A percentile compares a stretch with the other conserved stretches of the same genome.
Evolutionary conservation across 2,329 filamentous ascomycete genomes (phyloP).

Genomic region (Colletotrichum musae): DNA sequence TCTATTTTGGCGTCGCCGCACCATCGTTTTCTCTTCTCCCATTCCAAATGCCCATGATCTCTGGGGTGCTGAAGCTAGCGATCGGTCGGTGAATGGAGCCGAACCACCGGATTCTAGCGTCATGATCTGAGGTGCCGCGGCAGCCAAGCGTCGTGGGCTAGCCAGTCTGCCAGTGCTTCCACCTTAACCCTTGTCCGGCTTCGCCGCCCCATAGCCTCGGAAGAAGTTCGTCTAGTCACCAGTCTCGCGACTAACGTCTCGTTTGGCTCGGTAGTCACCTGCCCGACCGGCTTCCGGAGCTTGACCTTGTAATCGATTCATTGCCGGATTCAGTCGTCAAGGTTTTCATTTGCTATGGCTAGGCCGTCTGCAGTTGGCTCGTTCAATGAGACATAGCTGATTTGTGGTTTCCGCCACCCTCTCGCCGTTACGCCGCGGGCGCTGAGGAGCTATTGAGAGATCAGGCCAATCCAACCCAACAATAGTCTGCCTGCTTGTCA

Average conservation of each 20-base stretch:
- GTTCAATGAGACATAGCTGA: constrained; percentile 21
- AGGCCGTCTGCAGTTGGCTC: constrained; percentile 3
- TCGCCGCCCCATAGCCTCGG: constrained; percentile 25
- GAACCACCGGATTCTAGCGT: constrained; percentile 33
- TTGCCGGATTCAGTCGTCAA: not conserved
- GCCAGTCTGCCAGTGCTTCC: not conserved
- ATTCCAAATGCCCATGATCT: constrained; percentile 27
- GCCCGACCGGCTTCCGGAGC: no score
- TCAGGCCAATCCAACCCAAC: constrained; percentile 18
- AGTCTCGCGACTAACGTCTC: not conserved
- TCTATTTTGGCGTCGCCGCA: constrained; percentile 1
- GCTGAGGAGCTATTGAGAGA: constrained; percentile 18
- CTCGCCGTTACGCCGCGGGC: constrained; percentile 14
- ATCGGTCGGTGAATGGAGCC: constrained; percentile 11
- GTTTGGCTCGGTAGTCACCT: not conserved
- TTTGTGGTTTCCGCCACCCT: constrained; percentile 28
- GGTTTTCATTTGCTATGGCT: not conserved
- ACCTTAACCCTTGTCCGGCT: constrained; percentile 20
- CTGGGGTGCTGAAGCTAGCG: constrained; percentile 3
- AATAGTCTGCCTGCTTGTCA: constrained; percentile 19
- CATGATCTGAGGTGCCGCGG: constrained; percentile 8
- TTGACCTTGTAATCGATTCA: no score
- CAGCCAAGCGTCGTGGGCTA: not conserved
- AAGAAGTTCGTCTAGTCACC: not conserved
- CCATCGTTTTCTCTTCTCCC: constrained; percentile 19